Evolutionary conservation across 140 eudicot species (phyloP).

Genomic region (Stevia rebaudiana): DNA sequence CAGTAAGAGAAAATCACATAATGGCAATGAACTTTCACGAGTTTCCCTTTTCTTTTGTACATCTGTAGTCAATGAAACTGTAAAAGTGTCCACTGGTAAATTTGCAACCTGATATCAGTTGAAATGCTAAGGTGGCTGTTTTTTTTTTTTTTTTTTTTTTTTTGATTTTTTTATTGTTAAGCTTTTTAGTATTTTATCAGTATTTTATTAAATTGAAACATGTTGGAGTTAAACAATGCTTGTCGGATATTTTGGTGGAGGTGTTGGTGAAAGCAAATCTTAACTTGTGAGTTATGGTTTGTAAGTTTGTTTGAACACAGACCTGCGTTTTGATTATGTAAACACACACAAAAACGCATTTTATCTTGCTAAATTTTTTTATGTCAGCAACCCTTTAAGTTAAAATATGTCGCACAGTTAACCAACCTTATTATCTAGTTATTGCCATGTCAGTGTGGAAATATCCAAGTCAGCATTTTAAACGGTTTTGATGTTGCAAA

Average conservation of each 20-base stretch:
- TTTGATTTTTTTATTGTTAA: background rate
- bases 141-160: background rate
- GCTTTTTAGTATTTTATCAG: background rate
- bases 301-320: background rate
- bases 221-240: background rate
- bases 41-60: background rate
- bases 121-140: background rate
- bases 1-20: background rate
- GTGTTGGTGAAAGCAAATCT: background rate
- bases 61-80: background rate
- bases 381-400: background rate
- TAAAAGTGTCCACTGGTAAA: background rate
- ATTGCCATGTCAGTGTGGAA: background rate
- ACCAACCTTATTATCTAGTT: background rate
- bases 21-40: background rate
- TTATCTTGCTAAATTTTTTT: background rate
- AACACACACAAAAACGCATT: background rate
- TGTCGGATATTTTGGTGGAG: background rate
- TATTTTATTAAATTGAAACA: background rate
- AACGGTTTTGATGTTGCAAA: background rate
- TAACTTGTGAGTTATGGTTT: background rate
- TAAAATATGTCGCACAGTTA: background rate
- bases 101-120: background rate
- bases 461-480: background rate
- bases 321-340: background rate